A percentile compares a stretch with the other conserved stretches of the same genome.
Conservation (phyloP, 441 rosid species). For the Euphorbia celastroides region DNA sequence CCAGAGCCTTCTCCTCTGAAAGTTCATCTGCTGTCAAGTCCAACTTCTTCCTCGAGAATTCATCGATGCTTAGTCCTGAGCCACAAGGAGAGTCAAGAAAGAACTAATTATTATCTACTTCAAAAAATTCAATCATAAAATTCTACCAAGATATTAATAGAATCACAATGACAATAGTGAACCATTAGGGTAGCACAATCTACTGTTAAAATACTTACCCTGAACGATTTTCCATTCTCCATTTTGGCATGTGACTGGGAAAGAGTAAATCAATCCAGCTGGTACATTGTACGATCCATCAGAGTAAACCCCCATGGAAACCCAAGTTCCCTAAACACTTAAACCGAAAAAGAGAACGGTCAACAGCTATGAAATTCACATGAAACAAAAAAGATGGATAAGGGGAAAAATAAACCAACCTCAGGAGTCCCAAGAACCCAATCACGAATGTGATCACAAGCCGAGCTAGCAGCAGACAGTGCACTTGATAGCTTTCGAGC, state of each 20-base stretch:
- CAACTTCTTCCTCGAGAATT: constrained; percentile 85
- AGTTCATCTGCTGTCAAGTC: constrained; percentile 76
- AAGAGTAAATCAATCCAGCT: constrained; percentile 70
- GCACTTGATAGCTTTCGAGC: constrained; percentile 72
- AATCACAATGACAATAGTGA: too few relatives aligned
- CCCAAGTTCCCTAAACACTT: constrained; percentile 57
- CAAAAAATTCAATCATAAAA: too few relatives aligned
- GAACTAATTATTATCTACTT: too few relatives aligned
- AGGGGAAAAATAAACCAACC: constrained; percentile 27
- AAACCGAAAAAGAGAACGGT: neutral
- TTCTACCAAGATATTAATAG: too few relatives aligned
- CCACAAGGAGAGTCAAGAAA: too few relatives aligned
- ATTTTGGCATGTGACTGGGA: constrained; percentile 64
- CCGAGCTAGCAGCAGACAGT: constrained; percentile 72
- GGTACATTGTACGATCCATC: constrained; percentile 78
- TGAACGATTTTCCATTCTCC: too few relatives aligned
- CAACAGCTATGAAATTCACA: too few relatives aligned
- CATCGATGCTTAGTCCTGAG: constrained; percentile 67
- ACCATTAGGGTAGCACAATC: too few relatives aligned
- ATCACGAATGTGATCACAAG: constrained; percentile 76
- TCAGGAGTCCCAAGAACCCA: constrained; percentile 78
- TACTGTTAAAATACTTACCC: too few relatives aligned
- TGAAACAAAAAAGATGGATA: too few relatives aligned
- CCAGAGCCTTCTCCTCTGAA: constrained; percentile 78
- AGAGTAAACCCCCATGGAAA: constrained; percentile 84